Percentiles rank a stretch among this genome's conserved stretches.
Conservation (phyloP, 306 rosid species). For the Morella rubra region DNA sequence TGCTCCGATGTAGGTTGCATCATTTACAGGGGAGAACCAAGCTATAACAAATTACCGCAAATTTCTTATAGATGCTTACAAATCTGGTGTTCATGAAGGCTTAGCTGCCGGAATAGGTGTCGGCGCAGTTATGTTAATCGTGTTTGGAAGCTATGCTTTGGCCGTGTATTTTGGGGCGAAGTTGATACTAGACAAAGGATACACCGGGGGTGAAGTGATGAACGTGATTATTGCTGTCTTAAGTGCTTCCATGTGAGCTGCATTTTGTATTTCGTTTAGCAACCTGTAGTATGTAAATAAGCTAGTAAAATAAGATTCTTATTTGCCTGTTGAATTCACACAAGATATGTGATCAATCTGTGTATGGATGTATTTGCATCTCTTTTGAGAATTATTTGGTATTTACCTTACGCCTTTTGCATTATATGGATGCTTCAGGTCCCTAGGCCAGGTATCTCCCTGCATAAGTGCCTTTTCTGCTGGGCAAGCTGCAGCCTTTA, state of each 20-base stretch:
- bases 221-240: conserved; percentile 28
- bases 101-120: conserved; percentile 21
- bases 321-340: neutral
- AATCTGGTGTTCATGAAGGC: conserved; percentile 26
- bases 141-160: conserved; percentile 16
- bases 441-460: conserved; percentile 59
- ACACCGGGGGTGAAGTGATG: conserved; percentile 27
- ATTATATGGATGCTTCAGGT: conserved; percentile 27
- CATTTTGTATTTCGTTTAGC: neutral
- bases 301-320: neutral
- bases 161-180: conserved; percentile 29
- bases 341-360: no score
- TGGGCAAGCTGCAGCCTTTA: conserved; percentile 91
- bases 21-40: conserved; percentile 36
- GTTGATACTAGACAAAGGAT: conserved; percentile 25
- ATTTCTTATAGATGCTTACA: conserved; percentile 15
- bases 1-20: conserved; percentile 21
- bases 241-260: conserved; percentile 27
- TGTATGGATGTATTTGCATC: neutral
- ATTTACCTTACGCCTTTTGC: neutral
- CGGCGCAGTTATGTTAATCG: neutral
- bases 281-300: no score
- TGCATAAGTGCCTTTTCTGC: conserved; percentile 85
- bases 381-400: neutral
- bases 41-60: conserved; percentile 15